Base-by-base conservation (phyloP, 1,284 basidiomycete species). In the Peniophora sp. region DNA sequence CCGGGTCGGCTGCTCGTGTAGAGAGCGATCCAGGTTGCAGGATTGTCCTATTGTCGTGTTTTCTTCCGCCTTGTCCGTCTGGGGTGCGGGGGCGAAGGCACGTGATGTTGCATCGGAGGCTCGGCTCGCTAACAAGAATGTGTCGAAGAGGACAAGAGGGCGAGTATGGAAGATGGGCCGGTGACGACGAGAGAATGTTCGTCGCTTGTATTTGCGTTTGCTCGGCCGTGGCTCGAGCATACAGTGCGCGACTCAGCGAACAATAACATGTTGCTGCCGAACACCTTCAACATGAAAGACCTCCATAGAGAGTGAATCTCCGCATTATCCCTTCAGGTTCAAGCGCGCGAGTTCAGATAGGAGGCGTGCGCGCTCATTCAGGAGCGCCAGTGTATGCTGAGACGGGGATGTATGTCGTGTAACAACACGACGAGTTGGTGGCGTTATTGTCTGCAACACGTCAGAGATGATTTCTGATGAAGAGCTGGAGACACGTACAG, bases 361-460 rank as follows among this genome's bases (percentile, higher is more conserved):
- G 25, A 81, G 57, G 27, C 66, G 64, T 1, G 77, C 76, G 2
- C 78, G 72, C 56, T 81, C 75, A 47, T 74, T 70, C 27, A 79
- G 57, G 3, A 81, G 65, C 9, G 72, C 69, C 27, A 78, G 61
- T 0, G 73, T 76, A 47, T 73, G 70, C 35, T 68, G 69, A 51
- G 57, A 69, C 11, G 68, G 69, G 3, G 69, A 69, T 20, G 61
- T 69, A 54, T 72, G 66, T 23, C 65, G 59, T 14, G 70, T 72
- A 19, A 65, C 47, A 27, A 63, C 25, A 8, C 38, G 16, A 14
- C 44, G 52, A 24, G 34, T 20, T 6, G 38, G 38, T 41, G 38
- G 38, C 19, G 38, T 41, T 6, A 41, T n/a, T 8, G 19, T 20
- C 38, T 41, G n/a, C 8, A n/a, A 41, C 16, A n/a, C 6, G 19